Base-by-base conservation (phyloP, 495 filamentous ascomycete species). In the Lophiostoma macrostomum region DNA sequence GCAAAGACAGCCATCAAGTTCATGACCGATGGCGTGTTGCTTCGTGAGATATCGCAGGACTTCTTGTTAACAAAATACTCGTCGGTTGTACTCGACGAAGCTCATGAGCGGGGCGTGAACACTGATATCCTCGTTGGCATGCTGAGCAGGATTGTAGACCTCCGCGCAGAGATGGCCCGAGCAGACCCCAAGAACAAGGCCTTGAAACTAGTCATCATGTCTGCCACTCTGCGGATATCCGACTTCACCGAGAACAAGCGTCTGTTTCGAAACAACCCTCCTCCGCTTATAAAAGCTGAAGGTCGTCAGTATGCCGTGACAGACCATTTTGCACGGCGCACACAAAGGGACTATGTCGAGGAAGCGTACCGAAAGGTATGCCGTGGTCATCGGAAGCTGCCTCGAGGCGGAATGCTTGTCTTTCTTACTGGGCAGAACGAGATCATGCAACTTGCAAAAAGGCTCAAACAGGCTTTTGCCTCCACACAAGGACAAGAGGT, bases 81-180 rank as follows among this genome's bases (percentile, higher is more conserved):
- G 2, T 83, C 85, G 34, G 85, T 99, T 35, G 77, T 99, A 35
- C 89, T 99, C 62, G 94, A 99, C 67, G 94, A 99, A 71, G 94
- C 94, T 10, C 94, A 99, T 73, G 94, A 99, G 64, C 81, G 94
- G 61, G 96, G 90, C 63, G 85, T 95, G 51, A 97, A 99, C 64
- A 97, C 94, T 12, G 94, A 97, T 68, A 95, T 99, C 47, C 74
- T 97, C 23, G 90, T 99, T 61, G 91, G 93, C 10, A 91, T 99
- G 82, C 79, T 96, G 39, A 96, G 90, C 63, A 80, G 93, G 62
- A 91, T 96, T 18, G 85, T 96, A 11, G 87, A 89, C 47, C 69
- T 96, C 46, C 73, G 87, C 42, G 78, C 81, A 53, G 69, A 78
- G 4, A 79, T 90, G 76, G 75, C 74, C 16, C 68, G 71, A 50